A percentile compares a stretch with the other conserved stretches of the same genome.
phyloP scores from a whole-genome alignment of 1,284 basidiomycete species.

The Pholiota adiposa region DNA sequence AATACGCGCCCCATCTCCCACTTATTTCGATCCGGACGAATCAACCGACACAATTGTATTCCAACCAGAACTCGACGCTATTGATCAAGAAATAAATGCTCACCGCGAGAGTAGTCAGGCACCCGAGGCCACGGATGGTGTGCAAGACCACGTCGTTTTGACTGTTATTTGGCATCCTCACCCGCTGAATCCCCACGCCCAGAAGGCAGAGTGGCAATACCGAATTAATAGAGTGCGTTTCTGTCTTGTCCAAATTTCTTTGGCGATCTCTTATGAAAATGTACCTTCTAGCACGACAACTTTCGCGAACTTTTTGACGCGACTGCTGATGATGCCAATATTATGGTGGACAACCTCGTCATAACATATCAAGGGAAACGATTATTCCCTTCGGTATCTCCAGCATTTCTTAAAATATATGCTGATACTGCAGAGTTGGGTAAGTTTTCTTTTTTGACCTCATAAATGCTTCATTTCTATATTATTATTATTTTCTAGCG shows the following conservation, averaged over 20 bases:
- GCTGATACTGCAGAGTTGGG: conserved; percentile 61
- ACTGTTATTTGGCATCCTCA: conserved; percentile 67
- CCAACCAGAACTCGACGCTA: conserved; percentile 63
- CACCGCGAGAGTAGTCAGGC: conserved; percentile 31
- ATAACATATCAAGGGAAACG: conserved; percentile 62
- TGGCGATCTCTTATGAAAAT: conserved; percentile 1
- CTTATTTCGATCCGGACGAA: conserved; percentile 45
- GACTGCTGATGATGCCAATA: conserved; percentile 59
- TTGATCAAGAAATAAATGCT: conserved; percentile 43
- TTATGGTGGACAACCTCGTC: conserved; percentile 54
- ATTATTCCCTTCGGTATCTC: conserved; percentile 69
- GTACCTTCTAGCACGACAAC: conserved; percentile 54
- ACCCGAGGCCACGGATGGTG: conserved; percentile 30
- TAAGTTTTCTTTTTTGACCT: conserved; percentile 36
- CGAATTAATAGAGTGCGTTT: conserved; percentile 59
- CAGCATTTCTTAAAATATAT: conserved; percentile 67
- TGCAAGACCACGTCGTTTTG: conserved; percentile 48
- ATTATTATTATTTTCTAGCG: conserved; percentile 46
- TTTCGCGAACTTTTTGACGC: conserved; percentile 66
- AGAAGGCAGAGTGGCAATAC: conserved; percentile 50
- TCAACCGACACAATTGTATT: conserved; percentile 52
- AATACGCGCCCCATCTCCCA: conserved; percentile 49
- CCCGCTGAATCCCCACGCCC: conserved; percentile 49
- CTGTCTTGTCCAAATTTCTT: conserved; percentile 1
- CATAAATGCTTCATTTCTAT: conserved; percentile 6